phyloP scores from a whole-genome alignment of 495 filamentous ascomycete genomes.

The Aspergillus sclerotioniger region DNA sequence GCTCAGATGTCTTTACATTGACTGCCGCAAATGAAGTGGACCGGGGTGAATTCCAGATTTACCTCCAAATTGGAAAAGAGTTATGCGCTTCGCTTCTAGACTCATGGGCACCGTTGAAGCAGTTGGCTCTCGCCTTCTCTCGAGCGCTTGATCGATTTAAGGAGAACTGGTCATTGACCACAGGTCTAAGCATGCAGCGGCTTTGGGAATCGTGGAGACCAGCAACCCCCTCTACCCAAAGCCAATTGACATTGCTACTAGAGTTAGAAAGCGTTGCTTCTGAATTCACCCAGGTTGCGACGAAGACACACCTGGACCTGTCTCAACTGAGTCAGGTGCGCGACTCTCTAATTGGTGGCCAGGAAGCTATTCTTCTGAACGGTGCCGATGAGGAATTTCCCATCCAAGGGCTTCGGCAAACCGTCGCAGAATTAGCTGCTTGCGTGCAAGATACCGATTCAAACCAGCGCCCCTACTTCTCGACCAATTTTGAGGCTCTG shows the following conservation, averaged over 20 bases:
- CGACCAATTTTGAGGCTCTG: constrained; percentile 62
- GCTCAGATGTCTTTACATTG: constrained; percentile 55
- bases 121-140: constrained; percentile 36
- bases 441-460: constrained; percentile 36
- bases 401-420: constrained; percentile 48
- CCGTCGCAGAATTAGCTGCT: constrained; percentile 55
- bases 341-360: constrained; percentile 43
- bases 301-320: constrained; percentile 42
- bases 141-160: constrained; percentile 47
- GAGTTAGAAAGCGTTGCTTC: constrained; percentile 67
- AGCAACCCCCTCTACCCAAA: constrained; percentile 52
- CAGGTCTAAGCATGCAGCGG: constrained; percentile 78
- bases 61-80: constrained; percentile 45
- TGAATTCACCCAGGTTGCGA: constrained; percentile 64
- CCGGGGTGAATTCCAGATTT: constrained; percentile 55
- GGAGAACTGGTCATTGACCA: constrained; percentile 58
- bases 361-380: constrained; percentile 38
- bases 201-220: constrained; percentile 77
- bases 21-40: constrained; percentile 45
- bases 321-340: constrained; percentile 39
- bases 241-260: constrained; percentile 49
- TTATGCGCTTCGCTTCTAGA: constrained; percentile 32
- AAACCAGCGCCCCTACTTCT: constrained; percentile 49
- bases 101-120: constrained; percentile 23
- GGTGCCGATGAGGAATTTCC: constrained; percentile 38